These are phyloP conservation scores for Dissophora ornata DNA, from an alignment of 192 early-diverging fungal species.

Conservation along the genomic window DNA sequence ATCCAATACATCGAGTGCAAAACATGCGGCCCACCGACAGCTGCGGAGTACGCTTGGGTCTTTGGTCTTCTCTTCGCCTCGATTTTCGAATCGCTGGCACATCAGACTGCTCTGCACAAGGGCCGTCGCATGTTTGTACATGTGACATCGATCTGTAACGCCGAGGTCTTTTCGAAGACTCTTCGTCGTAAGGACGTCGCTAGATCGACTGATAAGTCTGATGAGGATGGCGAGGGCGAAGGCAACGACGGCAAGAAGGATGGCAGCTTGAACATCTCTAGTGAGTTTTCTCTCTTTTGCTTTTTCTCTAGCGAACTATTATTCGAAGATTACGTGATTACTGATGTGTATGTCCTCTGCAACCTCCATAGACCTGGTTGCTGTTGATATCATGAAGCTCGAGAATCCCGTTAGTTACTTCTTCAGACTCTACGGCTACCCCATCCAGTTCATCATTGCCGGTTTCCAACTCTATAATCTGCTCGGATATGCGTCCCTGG, in stretches of 20 bases:
- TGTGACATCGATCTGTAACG: slow-evolving; percentile 55
- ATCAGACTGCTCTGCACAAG: slow-evolving; percentile 68
- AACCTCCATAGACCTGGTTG: slow-evolving; percentile 24
- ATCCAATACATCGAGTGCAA: slow-evolving; percentile 48
- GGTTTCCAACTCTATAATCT: slow-evolving; percentile 75
- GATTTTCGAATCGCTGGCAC: slow-evolving; percentile 54
- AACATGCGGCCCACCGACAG: slow-evolving; percentile 36
- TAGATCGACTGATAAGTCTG: slow-evolving; percentile 19
- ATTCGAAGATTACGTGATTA: not conserved
- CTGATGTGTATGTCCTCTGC: not conserved
- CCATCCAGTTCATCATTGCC: slow-evolving; percentile 76
- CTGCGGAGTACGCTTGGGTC: slow-evolving; percentile 62
- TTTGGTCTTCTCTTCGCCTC: slow-evolving; percentile 65
- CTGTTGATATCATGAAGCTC: slow-evolving; percentile 38
- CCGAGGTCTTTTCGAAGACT: slow-evolving; percentile 52
- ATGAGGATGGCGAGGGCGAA: slow-evolving; percentile 39
- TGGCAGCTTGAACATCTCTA: slow-evolving; percentile 42
- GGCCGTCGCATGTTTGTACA: slow-evolving; percentile 73
- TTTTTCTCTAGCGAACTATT: no score
- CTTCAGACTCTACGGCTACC: slow-evolving; percentile 68
- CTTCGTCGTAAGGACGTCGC: slow-evolving; percentile 57
- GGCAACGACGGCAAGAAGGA: slow-evolving; percentile 17
- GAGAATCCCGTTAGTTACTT: slow-evolving; percentile 34
- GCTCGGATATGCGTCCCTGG: slow-evolving; percentile 84
- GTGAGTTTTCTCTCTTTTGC: slow-evolving; percentile 28